phyloP scores from a whole-genome alignment of 768 basidiomycete genomes.

The Mycena rebaudengoi region DNA sequence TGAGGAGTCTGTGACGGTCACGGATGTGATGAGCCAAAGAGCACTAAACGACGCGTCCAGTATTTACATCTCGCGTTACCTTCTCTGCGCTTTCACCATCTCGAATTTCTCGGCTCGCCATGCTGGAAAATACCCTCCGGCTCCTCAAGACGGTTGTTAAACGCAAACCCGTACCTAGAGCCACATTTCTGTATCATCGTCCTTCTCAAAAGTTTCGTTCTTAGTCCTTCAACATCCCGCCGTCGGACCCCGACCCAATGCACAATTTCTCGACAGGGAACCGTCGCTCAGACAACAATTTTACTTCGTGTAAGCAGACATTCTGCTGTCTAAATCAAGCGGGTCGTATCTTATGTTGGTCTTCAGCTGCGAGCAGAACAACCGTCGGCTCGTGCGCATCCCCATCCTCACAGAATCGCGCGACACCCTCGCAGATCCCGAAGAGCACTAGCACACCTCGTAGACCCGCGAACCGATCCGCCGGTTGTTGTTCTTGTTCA shows the following conservation, averaged over 20 bases:
- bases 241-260: slow-evolving; percentile 24
- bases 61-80: not conserved
- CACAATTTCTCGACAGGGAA: slow-evolving; percentile 23
- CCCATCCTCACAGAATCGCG: not conserved
- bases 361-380: slow-evolving; percentile 19
- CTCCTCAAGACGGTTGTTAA: slow-evolving; percentile 13
- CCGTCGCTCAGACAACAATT: slow-evolving; percentile 13
- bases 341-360: no score
- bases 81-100: not conserved
- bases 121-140: slow-evolving; percentile 12
- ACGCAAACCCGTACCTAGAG: slow-evolving; percentile 5
- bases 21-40: no score
- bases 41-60: no score
- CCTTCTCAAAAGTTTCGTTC: not conserved
- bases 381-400: slow-evolving; percentile 16
- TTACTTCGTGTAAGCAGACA: slow-evolving; percentile 13
- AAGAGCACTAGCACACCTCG: slow-evolving; percentile 7
- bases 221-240: slow-evolving; percentile 22
- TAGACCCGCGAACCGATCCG: not conserved
- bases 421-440: not conserved
- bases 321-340: no score
- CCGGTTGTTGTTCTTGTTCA: slow-evolving; percentile 15
- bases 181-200: not conserved
- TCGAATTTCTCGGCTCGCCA: not conserved
- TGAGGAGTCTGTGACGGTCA: no score